Evolutionary conservation across 768 basidiomycete species (phyloP).

Genomic region (Suillus occidentalis): DNA sequence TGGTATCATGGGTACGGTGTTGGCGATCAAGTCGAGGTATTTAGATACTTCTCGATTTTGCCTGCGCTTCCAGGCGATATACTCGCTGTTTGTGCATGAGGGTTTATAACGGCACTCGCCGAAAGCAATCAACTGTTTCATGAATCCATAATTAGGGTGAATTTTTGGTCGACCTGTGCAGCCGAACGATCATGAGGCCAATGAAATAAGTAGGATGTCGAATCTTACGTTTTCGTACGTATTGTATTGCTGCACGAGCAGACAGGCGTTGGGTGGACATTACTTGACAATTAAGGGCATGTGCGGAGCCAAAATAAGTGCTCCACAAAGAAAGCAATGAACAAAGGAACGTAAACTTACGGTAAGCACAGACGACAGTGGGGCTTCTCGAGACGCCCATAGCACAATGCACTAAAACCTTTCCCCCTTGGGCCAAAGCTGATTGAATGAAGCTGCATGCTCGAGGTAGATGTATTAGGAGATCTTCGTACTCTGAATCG

Average conservation of each 20-base stretch:
- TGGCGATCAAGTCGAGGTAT: constrained; percentile 51
- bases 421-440: constrained; percentile 52
- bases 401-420: constrained; percentile 69
- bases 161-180: constrained; percentile 37
- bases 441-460: constrained; percentile 63
- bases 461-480: constrained; percentile 63
- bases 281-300: constrained; percentile 33
- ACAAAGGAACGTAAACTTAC: constrained; percentile 36
- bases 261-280: constrained; percentile 48
- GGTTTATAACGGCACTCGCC: constrained; percentile 50
- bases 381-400: constrained; percentile 74
- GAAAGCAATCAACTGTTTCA: constrained; percentile 59
- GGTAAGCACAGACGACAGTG: constrained; percentile 56
- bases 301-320: constrained; percentile 5
- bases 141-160: constrained; percentile 49
- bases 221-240: constrained; percentile 49
- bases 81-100: constrained; percentile 40
- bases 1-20: constrained; percentile 52
- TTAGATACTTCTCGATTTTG: constrained; percentile 52
- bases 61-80: constrained; percentile 59
- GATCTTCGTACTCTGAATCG: constrained; percentile 51
- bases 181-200: constrained; percentile 13
- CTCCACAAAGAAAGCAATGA: constrained; percentile 2
- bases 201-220: constrained; percentile 5
- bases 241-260: constrained; percentile 44